Evolutionary conservation across 1,139 yeast genomes (phyloP).

Genomic region (Pichia cactophila): DNA sequence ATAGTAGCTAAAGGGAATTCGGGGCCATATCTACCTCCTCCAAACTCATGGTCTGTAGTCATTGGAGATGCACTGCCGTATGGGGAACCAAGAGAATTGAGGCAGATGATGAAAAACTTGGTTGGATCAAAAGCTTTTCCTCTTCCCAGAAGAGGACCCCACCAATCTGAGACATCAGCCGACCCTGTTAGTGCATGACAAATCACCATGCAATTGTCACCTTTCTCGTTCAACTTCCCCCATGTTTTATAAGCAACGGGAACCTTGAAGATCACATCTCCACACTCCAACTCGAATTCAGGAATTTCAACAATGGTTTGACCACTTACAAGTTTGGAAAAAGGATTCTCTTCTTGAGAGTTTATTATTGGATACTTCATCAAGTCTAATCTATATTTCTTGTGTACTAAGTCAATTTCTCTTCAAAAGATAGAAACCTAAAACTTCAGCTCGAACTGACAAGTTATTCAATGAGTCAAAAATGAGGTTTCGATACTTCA

Average conservation of each 20-base stretch:
- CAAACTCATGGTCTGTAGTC: conserved; percentile 64
- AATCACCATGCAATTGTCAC: conserved; percentile 72
- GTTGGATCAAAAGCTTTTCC: conserved; percentile 87
- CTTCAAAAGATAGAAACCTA: neutral
- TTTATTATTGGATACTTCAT: conserved; percentile 21
- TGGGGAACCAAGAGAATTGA: conserved; percentile 90
- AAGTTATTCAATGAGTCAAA: neutral
- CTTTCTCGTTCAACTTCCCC: conserved; percentile 67
- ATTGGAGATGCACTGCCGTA: conserved; percentile 94
- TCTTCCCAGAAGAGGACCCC: conserved; percentile 93
- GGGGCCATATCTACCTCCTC: conserved; percentile 75
- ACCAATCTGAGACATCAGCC: conserved; percentile 93
- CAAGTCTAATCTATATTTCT: neutral
- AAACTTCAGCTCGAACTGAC: neutral
- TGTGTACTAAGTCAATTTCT: no score
- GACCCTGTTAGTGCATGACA: conserved; percentile 97
- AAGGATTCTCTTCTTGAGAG: conserved; percentile 59
- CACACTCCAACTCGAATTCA: conserved; percentile 68
- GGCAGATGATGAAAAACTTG: conserved; percentile 74
- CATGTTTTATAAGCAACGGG: conserved; percentile 96
- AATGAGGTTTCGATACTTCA: neutral
- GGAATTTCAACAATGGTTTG: conserved; percentile 84
- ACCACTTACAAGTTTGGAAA: conserved; percentile 61
- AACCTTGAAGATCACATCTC: conserved; percentile 60
- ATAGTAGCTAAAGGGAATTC: conserved; percentile 90